Evolutionary conservation across 1,284 basidiomycete species (phyloP).

Genomic region (Pisolithus thermaeus): DNA sequence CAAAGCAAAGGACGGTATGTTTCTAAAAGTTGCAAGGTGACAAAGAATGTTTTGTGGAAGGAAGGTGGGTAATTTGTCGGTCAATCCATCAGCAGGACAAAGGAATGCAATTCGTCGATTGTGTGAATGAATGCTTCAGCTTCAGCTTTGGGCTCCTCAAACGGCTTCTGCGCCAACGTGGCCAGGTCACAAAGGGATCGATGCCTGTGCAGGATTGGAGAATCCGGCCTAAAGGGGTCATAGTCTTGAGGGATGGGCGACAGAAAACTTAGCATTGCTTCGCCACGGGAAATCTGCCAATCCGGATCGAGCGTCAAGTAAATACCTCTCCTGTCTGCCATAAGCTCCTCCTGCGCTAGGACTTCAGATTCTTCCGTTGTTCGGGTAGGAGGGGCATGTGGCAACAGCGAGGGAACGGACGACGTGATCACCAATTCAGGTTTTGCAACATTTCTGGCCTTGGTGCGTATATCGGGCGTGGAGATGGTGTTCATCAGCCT

Average conservation of each 20-base stretch:
- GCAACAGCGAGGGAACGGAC: background rate
- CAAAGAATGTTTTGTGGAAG: background rate
- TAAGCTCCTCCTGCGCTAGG: conserved; percentile 4
- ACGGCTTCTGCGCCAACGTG: too few species aligned
- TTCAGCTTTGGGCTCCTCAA: conserved; percentile 1
- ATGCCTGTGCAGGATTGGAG: conserved; percentile 19
- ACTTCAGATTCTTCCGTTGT: background rate
- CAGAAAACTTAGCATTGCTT: conserved; percentile 17
- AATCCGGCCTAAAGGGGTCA: conserved; percentile 15
- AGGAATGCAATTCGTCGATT: conserved; percentile 22
- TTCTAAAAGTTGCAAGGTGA: background rate
- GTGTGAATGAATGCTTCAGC: conserved; percentile 4
- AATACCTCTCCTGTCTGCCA: conserved; percentile 16
- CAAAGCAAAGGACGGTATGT: conserved; percentile 1
- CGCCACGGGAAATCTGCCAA: conserved; percentile 18
- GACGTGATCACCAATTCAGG: background rate
- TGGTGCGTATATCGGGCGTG: conserved; percentile 18
- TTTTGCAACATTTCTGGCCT: background rate
- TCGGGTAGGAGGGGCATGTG: background rate
- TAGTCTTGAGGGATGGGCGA: conserved; percentile 21
- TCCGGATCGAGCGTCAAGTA: conserved; percentile 26
- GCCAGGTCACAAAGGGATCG: conserved; percentile 18
- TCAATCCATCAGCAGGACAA: conserved; percentile 14
- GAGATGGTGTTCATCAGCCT: conserved; percentile 22
- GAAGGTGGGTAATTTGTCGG: background rate